These are phyloP conservation scores for Leccinum sublutescens DNA, from an alignment of 768 basidiomycete species.

Conservation along the genomic window DNA sequence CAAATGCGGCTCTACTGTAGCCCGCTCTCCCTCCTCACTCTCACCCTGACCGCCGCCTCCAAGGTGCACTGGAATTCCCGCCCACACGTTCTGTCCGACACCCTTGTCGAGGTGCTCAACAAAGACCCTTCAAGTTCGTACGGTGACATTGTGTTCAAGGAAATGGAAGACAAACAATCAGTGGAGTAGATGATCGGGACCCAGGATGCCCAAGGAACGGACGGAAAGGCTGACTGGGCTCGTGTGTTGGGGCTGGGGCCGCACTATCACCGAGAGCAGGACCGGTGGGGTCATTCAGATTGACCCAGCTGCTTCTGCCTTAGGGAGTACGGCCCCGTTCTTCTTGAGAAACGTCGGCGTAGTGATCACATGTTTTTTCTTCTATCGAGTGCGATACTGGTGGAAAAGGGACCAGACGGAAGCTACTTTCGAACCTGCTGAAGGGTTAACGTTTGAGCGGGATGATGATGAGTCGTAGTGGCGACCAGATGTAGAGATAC, in stretches of 20 bases:
- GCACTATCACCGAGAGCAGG: conserved; percentile 67
- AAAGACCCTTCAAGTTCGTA: conserved; percentile 38
- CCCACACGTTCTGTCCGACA: too few relatives aligned
- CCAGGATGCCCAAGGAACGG: conserved; percentile 67
- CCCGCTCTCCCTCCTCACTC: too few relatives aligned
- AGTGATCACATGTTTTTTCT: conserved; percentile 61
- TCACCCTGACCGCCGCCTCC: too few relatives aligned
- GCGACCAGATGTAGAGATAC: too few relatives aligned
- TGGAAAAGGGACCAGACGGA: conserved; percentile 78
- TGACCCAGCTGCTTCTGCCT: conserved; percentile 75
- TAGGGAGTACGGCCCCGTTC: conserved; percentile 78
- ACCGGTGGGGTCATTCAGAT: conserved; percentile 89
- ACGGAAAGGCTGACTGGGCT: conserved; percentile 62
- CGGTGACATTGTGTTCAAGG: conserved; percentile 76
- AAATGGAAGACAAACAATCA: conserved; percentile 39
- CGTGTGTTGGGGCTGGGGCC: conserved; percentile 70
- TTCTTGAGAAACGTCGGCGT: conserved; percentile 59
- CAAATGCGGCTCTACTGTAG: too few relatives aligned
- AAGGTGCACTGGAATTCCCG: too few relatives aligned
- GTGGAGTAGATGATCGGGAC: conserved; percentile 61
- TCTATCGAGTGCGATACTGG: conserved; percentile 64
- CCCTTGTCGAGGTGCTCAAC: too few relatives aligned
- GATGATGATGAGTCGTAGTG: conserved; percentile 24
- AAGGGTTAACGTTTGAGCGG: conserved; percentile 57
- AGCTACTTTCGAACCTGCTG: conserved; percentile 87